Evolutionary conservation across 2,329 filamentous ascomycete genomes (phyloP), one percentile per base, ranked within the genome.

Genomic region (Dactylellina drechsleri): DNA sequence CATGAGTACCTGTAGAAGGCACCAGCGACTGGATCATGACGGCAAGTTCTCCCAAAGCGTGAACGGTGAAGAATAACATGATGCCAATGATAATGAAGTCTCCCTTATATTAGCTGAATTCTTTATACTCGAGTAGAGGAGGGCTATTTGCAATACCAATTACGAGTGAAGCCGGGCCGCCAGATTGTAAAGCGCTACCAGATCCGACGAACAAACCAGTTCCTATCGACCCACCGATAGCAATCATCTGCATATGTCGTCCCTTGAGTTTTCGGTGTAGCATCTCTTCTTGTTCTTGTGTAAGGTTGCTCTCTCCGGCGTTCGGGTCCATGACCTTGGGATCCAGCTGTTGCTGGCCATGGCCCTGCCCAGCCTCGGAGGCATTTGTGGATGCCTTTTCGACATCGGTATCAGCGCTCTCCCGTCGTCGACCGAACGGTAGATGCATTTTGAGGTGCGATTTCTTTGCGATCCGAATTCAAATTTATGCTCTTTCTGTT

Each of bases 181-280:
- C 87, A 0, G 84, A 87, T 0, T 86, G 84, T 45, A 90, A 81
- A 4, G 86, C 85, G 78, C 86, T 87, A 5, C 88, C 88, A 0
- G 87, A 88, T 28, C 88, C 88, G 5, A 90, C 82, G 77, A 90
- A 90, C 4, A 90, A 80, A 0, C 88, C 88, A 0, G 88, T 89
- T 5, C 86, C 86, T 56, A 88, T 87, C 0, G 86, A 87, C 36
- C 86, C 86, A 23, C 85, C 86, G 56, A 88, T 86, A 40, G 88
- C 88, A 76, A 90, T 89, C 87, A 90, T 89, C 81, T 90, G 87
- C 13, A 90, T 86, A 80, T 90, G 88, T 10, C 88, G 85, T 15
- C 59, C 54, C 47, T 76, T 76, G 13, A 72, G 62, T 45, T 74
- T 73, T 40, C 67, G 50, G 20, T 77, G 64, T 36, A 72, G 45